Base-by-base conservation (phyloP, 192 early-diverging fungal species). In the Kappamyces sp. region DNA sequence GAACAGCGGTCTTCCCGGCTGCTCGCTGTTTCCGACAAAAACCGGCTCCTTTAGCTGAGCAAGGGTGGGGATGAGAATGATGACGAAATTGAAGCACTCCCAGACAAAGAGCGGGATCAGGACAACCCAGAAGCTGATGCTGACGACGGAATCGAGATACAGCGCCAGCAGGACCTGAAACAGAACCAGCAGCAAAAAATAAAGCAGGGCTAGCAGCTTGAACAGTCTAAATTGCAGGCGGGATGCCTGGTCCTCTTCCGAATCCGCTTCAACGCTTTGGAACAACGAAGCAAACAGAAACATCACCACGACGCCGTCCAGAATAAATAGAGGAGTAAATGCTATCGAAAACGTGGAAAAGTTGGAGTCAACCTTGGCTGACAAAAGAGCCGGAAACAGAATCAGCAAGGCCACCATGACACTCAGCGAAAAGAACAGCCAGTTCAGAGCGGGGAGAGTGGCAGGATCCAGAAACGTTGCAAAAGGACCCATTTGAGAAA, bases 71-170 rank as follows among this genome's bases (percentile, higher is more conserved):
- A 55, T 43, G 7, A 55, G 29, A 4, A 22, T 37, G 29, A 73
- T 63, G 14, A 88, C 22, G 48, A 90, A 68, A 47, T 90, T 69
- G 30, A 88, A 70, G 11, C 60, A 73, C 59, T 97, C 92, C 7
- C 93, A 54, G n/a, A 86, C 46, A 62, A 91, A 89, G 76, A 88
- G 93, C 29, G 92, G 92, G 22, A 79, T 66, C 68, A 91, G 91
- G 1, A 94, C 85, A 0, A 77, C 55, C 38, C 73, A 76, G 49
- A 81, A 86, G 2, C 76, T 73, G 77, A 81, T 85, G 29, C 47
- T 63, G 29, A 86, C 69, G 12, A 62, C 50, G n/a, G 75, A 66
- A 63, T 97, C 87, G 30, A 91, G 70, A 48, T 75, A 70, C 42
- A 88, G 63, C 11, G 85, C 84, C 37, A 96, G 65, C 60, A 88